Base-by-base conservation (phyloP, 768 basidiomycete species). In the Termitomyces sp. region DNA sequence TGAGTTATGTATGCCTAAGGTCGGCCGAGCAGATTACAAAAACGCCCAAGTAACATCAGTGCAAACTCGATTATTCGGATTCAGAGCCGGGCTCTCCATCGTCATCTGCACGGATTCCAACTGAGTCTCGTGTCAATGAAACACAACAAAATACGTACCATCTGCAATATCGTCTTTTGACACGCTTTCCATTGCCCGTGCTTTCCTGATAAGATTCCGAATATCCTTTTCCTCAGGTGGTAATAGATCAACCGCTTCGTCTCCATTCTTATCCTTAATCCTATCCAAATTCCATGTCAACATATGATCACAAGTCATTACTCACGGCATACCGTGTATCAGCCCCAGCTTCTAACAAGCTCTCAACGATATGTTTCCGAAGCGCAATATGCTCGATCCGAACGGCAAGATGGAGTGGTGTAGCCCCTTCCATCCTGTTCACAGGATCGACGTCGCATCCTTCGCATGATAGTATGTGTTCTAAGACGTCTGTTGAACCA, bases 381-480 rank as follows among this genome's bases (percentile, higher is more conserved):
- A 85, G 68, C 31, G 84, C 87, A 2, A 69, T 70, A 60, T 88
- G 77, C 36, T 82, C 75, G 46, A 89, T 70, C 61, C 73, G 71
- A 8, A 88, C 71, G 8, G 90, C 91, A 27, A 91, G 79, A 69
- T 93, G 92, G 16, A 95, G 76, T 4, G 93, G 93, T 0, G 93
- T 94, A 7, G 85, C 84, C 9, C 79, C 79, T 50, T 87, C 85
- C 31, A 88, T 67, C 20, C 78, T 78, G 71, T 93, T 93, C 66
- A 82, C 76, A 18, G 85, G 83, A 69, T 95, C 91, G 53, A 93
- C 90, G 66, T 93, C 91, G 73, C 91, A 93, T 4, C 78, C 81
- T 12, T 92, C 89, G 65, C 85, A 77, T 5, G 81, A 82, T 36
- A 95, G 78, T 63, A 94, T 83, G 56, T 87, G 77, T 61, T 93